A percentile compares a stretch with the other conserved stretches of the same genome.
phyloP scores from a whole-genome alignment of 495 filamentous ascomycete species.

The Rhizodiscina lignyota region DNA sequence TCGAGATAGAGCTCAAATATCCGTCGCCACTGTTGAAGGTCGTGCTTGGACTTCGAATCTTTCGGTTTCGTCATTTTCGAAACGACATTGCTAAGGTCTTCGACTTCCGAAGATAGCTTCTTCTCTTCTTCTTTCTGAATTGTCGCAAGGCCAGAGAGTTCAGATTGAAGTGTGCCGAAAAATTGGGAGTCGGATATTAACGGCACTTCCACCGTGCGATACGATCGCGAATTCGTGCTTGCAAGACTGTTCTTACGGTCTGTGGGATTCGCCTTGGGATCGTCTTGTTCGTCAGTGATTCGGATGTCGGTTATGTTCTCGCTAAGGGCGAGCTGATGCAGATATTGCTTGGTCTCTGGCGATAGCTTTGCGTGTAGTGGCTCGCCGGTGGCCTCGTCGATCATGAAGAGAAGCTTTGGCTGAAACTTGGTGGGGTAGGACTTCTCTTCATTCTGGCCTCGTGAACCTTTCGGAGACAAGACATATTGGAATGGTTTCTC shows the following conservation, averaged over 20 bases:
- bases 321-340: slow-evolving; percentile 29
- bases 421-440: slow-evolving; percentile 19
- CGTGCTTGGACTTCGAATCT: slow-evolving; percentile 25
- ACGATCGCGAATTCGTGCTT: neutral
- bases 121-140: slow-evolving; percentile 41
- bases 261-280: neutral
- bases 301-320: slow-evolving; percentile 12
- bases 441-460: neutral
- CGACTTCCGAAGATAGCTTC: slow-evolving; percentile 35
- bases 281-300: slow-evolving; percentile 5
- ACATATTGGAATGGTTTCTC: slow-evolving; percentile 13
- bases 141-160: slow-evolving; percentile 40
- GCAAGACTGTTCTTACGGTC: neutral
- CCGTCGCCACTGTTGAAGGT: slow-evolving; percentile 53
- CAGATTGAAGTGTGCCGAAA: slow-evolving; percentile 44
- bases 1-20: slow-evolving; percentile 59
- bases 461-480: slow-evolving; percentile 3
- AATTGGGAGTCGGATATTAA: slow-evolving; percentile 50
- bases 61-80: slow-evolving; percentile 38
- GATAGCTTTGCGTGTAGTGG: slow-evolving; percentile 38
- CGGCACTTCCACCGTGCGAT: slow-evolving; percentile 41
- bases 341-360: slow-evolving; percentile 31
- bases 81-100: slow-evolving; percentile 35
- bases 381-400: slow-evolving; percentile 32
- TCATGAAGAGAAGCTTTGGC: slow-evolving; percentile 41